Percentiles rank a stretch among this genome's conserved stretches.
phyloP scores from a whole-genome alignment of 306 rosid genomes.

The Dalbergia cultrata region DNA sequence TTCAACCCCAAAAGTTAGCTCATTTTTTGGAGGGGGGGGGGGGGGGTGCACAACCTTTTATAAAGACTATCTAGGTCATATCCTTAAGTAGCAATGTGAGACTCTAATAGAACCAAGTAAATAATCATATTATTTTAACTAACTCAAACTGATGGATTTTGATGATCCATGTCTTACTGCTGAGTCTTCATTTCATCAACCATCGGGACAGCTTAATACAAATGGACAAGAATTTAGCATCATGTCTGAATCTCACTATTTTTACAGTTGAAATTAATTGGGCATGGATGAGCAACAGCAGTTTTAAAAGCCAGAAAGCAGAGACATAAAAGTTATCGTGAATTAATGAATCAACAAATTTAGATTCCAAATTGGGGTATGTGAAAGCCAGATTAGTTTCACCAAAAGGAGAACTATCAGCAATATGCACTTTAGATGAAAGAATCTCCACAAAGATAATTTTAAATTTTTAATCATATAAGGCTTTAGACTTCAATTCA shows the following conservation, averaged over 20 bases:
- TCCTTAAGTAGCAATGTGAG: no score
- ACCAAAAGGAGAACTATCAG: neutral
- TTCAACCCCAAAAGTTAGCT: no score
- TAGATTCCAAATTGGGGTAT: neutral
- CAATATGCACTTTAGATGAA: neutral
- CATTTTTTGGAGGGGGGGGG: no score
- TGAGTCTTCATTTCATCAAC: constrained; percentile 17
- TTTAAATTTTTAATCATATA: neutral
- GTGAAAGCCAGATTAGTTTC: constrained; percentile 7
- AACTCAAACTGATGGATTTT: neutral
- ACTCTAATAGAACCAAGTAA: neutral
- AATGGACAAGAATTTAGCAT: constrained; percentile 15
- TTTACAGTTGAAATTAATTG: neutral
- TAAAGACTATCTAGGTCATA: no score
- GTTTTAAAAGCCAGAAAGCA: constrained; percentile 1
- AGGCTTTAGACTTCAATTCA: neutral
- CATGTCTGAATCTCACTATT: constrained; percentile 5
- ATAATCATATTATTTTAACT: constrained; percentile 6
- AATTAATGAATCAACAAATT: constrained; percentile 2
- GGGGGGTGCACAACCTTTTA: no score
- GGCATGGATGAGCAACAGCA: neutral
- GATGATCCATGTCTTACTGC: neutral
- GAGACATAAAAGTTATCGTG: neutral
- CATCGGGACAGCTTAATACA: neutral
- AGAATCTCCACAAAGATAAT: neutral